Base-by-base conservation (phyloP, 2,329 filamentous ascomycete genomes). In the Ploettnerulaceae sp. region DNA sequence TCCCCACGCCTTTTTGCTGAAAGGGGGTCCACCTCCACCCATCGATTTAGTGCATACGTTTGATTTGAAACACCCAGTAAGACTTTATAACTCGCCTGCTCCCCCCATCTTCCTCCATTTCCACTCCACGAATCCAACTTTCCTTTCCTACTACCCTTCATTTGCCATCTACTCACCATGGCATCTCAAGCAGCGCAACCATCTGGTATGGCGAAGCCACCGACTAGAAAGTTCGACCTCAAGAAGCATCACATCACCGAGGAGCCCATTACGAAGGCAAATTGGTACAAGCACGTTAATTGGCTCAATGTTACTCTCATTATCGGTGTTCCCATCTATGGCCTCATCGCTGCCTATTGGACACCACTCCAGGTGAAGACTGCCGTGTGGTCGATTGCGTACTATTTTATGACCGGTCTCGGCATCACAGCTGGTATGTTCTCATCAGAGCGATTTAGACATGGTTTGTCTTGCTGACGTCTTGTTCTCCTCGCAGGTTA, bases 251-350 rank as follows among this genome's bases (percentile, higher is more conserved):
- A 95, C 69, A 93, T 95, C 69, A 81, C 87, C 55, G 89, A 94
- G 55, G 79, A 79, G 54, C 84, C 86, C 48, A 83, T 94, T 59
- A 95, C 87, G 50, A 76, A 74, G 68, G 72, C 75, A 61, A 95
- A 95, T 73, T 93, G 87, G 86, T 82, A 89, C 71, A 84, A 90
- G 71, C 89, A 95, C 65, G 77, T 95, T 73, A 89, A 95, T 76
- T 95, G 89, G 89, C 76, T 95, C 57, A 95, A 95, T 68, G 82
- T 87, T 53, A 77, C 75, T 53, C 77, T 95, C 66, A 91, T 95
- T 65, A 68, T 94, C 56, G 74, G 84, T 57, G 76, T 95, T 35
- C 89, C 90, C 32, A 52, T 90, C 37, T 73, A 78, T 48, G 89
- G 89, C 53, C 77, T 84, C 63, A 68, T 93, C 58, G 76, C 80